A percentile compares a stretch with the other conserved stretches of the same genome.
Evolutionary conservation across 106 monocot species (phyloP).

Genomic region (Iris macrosiphon): DNA sequence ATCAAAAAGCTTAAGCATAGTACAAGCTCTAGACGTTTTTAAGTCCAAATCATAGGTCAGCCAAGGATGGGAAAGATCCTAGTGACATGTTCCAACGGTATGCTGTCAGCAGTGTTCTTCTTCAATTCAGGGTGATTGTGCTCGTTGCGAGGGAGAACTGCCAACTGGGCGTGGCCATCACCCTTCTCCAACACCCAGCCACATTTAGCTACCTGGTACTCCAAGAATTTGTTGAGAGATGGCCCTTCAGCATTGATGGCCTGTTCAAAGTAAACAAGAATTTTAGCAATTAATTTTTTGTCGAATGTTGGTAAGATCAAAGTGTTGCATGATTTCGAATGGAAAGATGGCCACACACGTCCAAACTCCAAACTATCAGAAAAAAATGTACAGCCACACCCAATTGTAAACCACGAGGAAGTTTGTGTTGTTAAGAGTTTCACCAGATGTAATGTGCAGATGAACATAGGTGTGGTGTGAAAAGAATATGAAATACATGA

Average conservation of each 20-base stretch:
- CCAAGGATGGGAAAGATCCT: slow-evolving; percentile 74
- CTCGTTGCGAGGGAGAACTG: slow-evolving; percentile 70
- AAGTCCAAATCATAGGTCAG: slow-evolving; percentile 14
- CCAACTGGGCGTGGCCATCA: slow-evolving; percentile 34
- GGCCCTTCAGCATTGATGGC: slow-evolving; percentile 81
- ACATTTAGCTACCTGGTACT: slow-evolving; percentile 73
- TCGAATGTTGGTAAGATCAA: too few relatives aligned
- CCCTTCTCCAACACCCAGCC: slow-evolving; percentile 80
- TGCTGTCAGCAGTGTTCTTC: slow-evolving; percentile 58
- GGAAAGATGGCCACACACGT: too few relatives aligned
- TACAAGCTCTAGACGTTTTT: too few relatives aligned
- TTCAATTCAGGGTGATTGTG: slow-evolving; percentile 89
- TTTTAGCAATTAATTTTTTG: neutral
- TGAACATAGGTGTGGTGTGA: too few relatives aligned
- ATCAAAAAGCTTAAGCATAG: too few relatives aligned
- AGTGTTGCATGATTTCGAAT: too few relatives aligned
- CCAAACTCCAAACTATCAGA: too few relatives aligned
- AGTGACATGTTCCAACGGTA: slow-evolving; percentile 81
- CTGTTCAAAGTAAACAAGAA: slow-evolving; percentile 23
- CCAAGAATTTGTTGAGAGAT: slow-evolving; percentile 80
- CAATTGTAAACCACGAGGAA: too few relatives aligned
- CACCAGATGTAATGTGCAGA: too few relatives aligned
- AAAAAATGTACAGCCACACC: too few relatives aligned
- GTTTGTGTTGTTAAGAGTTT: too few relatives aligned
- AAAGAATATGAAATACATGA: too few relatives aligned